Evolutionary conservation across 2,329 filamentous ascomycete species (phyloP), one percentile per base, ranked within the genome.

Genomic region (Cephalotrichum gorgonifer): DNA sequence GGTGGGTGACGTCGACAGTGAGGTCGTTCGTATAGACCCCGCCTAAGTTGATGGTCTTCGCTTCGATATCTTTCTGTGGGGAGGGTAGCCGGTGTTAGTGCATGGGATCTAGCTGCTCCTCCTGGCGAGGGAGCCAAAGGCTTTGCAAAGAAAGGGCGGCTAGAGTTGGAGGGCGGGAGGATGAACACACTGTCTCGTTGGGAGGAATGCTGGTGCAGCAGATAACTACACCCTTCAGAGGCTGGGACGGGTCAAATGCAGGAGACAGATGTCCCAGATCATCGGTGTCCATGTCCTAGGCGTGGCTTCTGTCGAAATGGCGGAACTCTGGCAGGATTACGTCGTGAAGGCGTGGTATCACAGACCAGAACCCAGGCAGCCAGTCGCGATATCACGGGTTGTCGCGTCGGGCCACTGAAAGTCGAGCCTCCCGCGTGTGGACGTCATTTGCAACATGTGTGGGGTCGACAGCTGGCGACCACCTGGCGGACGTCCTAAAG

Each of bases 1-100:
- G 81, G 69, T 98, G 93, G 5, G 93, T 97, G 44, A 95, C 88
- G 64, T 96, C 88, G 50, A 86, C 87, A n/a, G 90, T 97, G 42
- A 98, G 79, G 64, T 98, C 90, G 64, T 89, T 85, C 58, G 86
- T 89, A 73, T 95, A 86, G 52, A 78, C 67, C 46, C 90, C 93
- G 55, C 93, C 93, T 73, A 98, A 88, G 61, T 95, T 81, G 54
- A 73, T 67, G 17, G 86, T 86, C 52, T 81, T 79, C 44, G 73
- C 66, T 15, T 78, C 79, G 44, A 88, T 73, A 48, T 79, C 71
- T 41, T 68, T 67, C 74, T 77, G 30, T 15, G 25, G 39, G 15
- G 23, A 23, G 42, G 20, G 43, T 31, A 45, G n/a, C 30, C 43
- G 20, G 48, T 33, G 17, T 46, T 31, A 56, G 49, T 39, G 35